Base-by-base conservation (phyloP, 2,329 filamentous ascomycete genomes). In the Raffaelea albimanens region DNA sequence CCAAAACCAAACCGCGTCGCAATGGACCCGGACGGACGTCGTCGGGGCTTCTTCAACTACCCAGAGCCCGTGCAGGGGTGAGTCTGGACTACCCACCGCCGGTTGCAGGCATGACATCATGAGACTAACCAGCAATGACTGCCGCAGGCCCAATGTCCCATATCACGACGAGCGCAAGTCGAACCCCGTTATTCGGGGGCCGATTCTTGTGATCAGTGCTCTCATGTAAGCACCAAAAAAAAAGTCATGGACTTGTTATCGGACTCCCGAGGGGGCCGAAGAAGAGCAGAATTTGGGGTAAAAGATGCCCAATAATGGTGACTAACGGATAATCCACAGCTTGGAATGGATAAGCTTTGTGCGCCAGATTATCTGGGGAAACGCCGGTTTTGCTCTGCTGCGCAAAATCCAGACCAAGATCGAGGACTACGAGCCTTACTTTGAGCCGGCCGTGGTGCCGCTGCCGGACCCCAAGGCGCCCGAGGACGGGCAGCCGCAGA, bases 321-420 rank as follows among this genome's bases (percentile, higher is more conserved):
- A n/a, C n/a, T n/a, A n/a, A n/a, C n/a, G n/a, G n/a, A n/a, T n/a
- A n/a, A n/a, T n/a, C n/a, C n/a, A n/a, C n/a, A 78, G 75, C 11
- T 70, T 84, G 55, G 71, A 79, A 40, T 73, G 70, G 44, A 58
- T 82, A 16, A 66, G 68, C 19, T 68, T 75, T 43, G 50, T 83
- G 9, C 73, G 79, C 43, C 69, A 68, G 50, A 58, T 70, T 45
- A 69, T 83, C 54, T 86, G 80, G 78, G 65, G 64, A 36, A 82
- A 82, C 60, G 80, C 80, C 19, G 80, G 80, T 36, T 85, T 87
- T 57, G 67, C 65, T 42, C 63, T 66, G 4, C 66, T 87, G 38
- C 75, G 76, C 42, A 65, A 72, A 33, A 71, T 80, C 48, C 67
- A 68, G 21, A 62, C 71, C 19, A 66, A 61, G 16, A 60, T 87